Percentiles rank a stretch among this genome's conserved stretches.
phyloP scores from a whole-genome alignment of 441 rosid genomes.

The Heliophila coronopifolia region DNA sequence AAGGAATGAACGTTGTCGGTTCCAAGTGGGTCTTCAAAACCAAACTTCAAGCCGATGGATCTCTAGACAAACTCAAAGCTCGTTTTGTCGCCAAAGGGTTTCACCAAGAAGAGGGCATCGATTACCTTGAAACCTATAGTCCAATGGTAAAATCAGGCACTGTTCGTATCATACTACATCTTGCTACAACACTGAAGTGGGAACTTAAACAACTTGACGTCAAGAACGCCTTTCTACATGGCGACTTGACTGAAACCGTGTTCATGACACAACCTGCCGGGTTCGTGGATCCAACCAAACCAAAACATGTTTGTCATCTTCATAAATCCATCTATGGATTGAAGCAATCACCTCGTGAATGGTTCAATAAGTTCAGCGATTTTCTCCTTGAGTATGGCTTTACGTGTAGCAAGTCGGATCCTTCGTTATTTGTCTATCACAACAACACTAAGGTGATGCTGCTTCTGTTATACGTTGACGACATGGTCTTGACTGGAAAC shows the following conservation, averaged over 20 bases:
- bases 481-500: too few relatives aligned
- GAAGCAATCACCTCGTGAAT: neutral
- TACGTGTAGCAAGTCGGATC: neutral
- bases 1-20: neutral
- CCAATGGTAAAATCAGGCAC: neutral
- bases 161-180: neutral
- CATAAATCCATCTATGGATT: neutral
- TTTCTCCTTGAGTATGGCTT: neutral
- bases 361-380: neutral
- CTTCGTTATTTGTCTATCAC: too few relatives aligned
- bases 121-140: neutral
- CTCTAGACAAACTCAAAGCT: neutral
- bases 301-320: neutral
- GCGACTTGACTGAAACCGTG: neutral
- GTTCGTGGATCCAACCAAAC: neutral
- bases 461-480: neutral
- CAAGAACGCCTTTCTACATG: neutral
- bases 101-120: neutral
- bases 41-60: neutral
- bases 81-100: neutral
- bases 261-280: neutral
- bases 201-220: too few relatives aligned
- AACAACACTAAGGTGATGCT: too few relatives aligned
- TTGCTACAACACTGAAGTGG: neutral
- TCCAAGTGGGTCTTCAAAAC: neutral